Base-by-base conservation (phyloP, 2,329 filamentous ascomycete genomes). In the Penicillium sclerotigenum region DNA sequence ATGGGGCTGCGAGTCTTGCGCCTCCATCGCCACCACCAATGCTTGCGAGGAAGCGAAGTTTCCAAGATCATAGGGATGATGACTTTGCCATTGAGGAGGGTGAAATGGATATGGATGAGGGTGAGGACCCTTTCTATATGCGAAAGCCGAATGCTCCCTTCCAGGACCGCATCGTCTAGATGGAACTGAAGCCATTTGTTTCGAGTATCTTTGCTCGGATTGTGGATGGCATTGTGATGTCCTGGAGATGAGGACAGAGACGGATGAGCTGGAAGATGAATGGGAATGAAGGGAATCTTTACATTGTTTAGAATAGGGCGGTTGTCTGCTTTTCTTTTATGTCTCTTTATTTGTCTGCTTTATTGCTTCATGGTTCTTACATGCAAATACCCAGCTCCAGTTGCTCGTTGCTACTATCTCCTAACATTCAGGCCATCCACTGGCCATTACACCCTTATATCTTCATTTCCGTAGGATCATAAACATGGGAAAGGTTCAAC, bases 111-210 rank as follows among this genome's bases (percentile, higher is more conserved):
- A 47, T 65, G 33, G 65, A 68, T 54, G 41, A 46, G 16, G 63
- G 66, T 38, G 64, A 54, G 33, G 56, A 59, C 34, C 55, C 56
- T 13, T 47, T 57, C 22, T 14, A 29, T 45, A 59, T 59, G 22
- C 68, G 73, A 50, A 69, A 57, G 37, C 68, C 70, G 4, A 45
- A 63, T 48, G 72, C 73, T 18, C 74, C 74, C 14, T 76, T 76
- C 36, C 66, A 68, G 47, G 68, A 71, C 56, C 67, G 68, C 9
- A 61, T 47, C 18, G 51, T 50, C 24, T 65, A 59, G 26, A 38
- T 20, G 18, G 2, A 22, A 20, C 28, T 5, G 20, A 26, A 11
- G 16, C 24, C n/a, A 8, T 8, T 22, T 29, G 22, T 31, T 40
- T 8, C 11, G n/a, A 22, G 13, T 20, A 5, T n/a, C 18, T 22